A percentile compares a stretch with the other conserved stretches of the same genome.
Evolutionary conservation across 345 rosid species (phyloP).

Genomic region (Balakata baccata): DNA sequence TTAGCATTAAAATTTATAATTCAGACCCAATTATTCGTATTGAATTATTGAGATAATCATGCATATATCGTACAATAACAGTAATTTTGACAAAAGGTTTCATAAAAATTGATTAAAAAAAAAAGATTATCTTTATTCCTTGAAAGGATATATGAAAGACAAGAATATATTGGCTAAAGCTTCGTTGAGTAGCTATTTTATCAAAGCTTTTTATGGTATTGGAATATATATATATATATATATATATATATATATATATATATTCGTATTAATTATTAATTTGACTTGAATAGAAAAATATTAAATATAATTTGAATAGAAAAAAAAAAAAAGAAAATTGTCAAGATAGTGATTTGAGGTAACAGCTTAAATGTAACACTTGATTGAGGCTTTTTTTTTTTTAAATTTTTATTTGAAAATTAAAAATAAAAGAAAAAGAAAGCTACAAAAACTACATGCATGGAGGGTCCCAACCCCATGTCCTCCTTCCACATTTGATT

Average conservation of each 20-base stretch:
- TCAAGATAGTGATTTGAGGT: neutral
- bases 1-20: neutral
- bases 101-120: too few relatives aligned
- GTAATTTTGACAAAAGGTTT: neutral
- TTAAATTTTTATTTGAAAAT: neutral
- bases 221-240: too few relatives aligned
- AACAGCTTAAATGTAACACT: neutral
- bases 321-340: neutral
- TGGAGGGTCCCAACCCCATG: slow-evolving; percentile 2
- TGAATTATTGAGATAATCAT: neutral
- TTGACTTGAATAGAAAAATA: too few relatives aligned
- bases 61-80: neutral
- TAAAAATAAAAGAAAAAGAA: neutral
- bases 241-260: too few relatives aligned
- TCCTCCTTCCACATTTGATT: neutral
- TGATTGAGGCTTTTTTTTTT: neutral
- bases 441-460: slow-evolving; percentile 7
- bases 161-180: neutral
- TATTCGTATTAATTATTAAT: too few relatives aligned
- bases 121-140: neutral
- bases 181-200: too few relatives aligned
- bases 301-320: too few relatives aligned
- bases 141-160: neutral
- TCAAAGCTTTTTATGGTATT: too few relatives aligned
- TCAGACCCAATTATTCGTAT: slow-evolving; percentile 1